Evolutionary conservation across 768 basidiomycete species (phyloP).

Genomic region (Panaeolus cyanescens): DNA sequence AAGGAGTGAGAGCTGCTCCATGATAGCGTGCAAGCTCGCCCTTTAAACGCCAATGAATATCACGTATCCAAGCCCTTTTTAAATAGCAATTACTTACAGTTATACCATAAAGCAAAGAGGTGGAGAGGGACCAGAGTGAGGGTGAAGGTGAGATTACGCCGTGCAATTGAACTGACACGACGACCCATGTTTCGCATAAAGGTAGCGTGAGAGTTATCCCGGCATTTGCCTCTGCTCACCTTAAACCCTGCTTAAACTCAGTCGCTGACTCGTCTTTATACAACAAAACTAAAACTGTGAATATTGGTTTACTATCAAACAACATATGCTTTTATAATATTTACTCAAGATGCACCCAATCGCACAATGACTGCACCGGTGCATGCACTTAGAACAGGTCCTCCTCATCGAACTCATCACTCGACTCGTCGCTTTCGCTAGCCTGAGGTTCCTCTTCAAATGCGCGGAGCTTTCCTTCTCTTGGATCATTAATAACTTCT

Average conservation of each 20-base stretch:
- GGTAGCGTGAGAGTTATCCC: constrained; percentile 13
- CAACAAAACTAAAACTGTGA: no score
- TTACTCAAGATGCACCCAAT: no score
- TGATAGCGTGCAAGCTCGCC: constrained; percentile 11
- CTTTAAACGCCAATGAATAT: neutral
- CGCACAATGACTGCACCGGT: no score
- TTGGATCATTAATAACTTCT: neutral
- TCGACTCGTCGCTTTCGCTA: neutral
- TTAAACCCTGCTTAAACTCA: no score
- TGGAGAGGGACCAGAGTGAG: neutral
- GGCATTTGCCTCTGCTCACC: neutral
- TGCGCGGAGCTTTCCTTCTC: neutral
- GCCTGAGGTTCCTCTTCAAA: neutral
- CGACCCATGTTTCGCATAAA: constrained; percentile 10
- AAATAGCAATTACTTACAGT: constrained; percentile 10
- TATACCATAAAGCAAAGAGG: constrained; percentile 20
- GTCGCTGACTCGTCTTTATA: no score
- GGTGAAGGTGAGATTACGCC: constrained; percentile 8
- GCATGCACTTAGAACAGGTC: constrained; percentile 3
- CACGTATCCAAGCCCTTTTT: neutral
- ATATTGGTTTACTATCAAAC: no score
- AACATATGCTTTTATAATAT: no score
- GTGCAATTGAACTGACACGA: constrained; percentile 12
- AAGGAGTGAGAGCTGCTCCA: constrained; percentile 30
- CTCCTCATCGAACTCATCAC: neutral